Evolutionary conservation across 1,284 basidiomycete genomes (phyloP).

Genomic region (Pyrrhoderma lamaoense): DNA sequence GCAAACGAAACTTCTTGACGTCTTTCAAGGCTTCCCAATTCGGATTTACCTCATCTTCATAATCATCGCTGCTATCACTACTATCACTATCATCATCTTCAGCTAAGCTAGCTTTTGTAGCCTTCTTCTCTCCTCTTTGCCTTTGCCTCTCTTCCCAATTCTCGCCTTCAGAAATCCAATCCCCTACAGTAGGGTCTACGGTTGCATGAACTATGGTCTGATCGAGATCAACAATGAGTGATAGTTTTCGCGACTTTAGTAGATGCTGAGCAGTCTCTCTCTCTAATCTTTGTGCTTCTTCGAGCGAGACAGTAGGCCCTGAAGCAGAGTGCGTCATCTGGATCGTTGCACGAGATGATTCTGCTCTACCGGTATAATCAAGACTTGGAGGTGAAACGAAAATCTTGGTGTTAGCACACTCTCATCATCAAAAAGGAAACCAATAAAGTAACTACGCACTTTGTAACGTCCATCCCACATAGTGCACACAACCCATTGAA

Average conservation of each 20-base stretch:
- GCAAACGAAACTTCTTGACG: slow-evolving; percentile 81
- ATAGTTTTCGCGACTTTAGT: slow-evolving; percentile 71
- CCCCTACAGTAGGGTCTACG: slow-evolving; percentile 95
- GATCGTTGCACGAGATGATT: slow-evolving; percentile 73
- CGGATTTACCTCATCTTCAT: slow-evolving; percentile 67
- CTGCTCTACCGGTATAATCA: slow-evolving; percentile 82
- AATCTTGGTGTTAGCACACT: background rate
- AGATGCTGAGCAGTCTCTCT: slow-evolving; percentile 74
- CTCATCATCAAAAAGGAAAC: slow-evolving; percentile 14
- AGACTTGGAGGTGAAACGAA: slow-evolving; percentile 39
- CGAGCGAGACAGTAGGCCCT: slow-evolving; percentile 69
- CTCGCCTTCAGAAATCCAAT: slow-evolving; percentile 88
- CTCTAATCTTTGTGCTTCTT: slow-evolving; percentile 88
- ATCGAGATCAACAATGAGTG: slow-evolving; percentile 96
- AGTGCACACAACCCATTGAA: slow-evolving; percentile 87
- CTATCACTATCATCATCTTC: slow-evolving; percentile 35
- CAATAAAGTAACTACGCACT: slow-evolving; percentile 43
- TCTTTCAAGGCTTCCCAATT: slow-evolving; percentile 87
- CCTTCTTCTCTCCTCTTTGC: slow-evolving; percentile 36
- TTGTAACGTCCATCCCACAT: slow-evolving; percentile 91
- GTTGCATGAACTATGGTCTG: slow-evolving; percentile 99
- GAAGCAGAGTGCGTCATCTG: slow-evolving; percentile 81
- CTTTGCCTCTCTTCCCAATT: slow-evolving; percentile 54
- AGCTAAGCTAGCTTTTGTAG: slow-evolving; percentile 24
- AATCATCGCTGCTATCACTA: slow-evolving; percentile 29